Conservation (phyloP, 768 basidiomycete species). For the Rossbeevera mucosa region DNA sequence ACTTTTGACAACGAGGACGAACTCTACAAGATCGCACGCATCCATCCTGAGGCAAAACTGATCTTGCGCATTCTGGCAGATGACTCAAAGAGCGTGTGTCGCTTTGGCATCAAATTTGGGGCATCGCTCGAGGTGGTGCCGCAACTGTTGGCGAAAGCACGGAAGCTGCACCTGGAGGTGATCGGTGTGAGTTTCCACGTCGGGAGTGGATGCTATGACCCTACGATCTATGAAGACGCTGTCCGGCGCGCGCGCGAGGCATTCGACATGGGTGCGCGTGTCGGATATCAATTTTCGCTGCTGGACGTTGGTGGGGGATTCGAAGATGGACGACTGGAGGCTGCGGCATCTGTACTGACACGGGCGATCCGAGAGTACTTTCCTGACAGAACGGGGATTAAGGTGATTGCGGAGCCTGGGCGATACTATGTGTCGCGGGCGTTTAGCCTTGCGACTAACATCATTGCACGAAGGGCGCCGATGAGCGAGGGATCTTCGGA, state of each 20-base stretch:
- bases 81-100: slow-evolving; percentile 91
- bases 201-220: slow-evolving; percentile 94
- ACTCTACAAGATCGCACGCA: slow-evolving; percentile 83
- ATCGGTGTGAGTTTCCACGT: slow-evolving; percentile 98
- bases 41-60: slow-evolving; percentile 77
- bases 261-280: slow-evolving; percentile 81
- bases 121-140: slow-evolving; percentile 81
- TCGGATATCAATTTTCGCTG: slow-evolving; percentile 76
- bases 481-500: slow-evolving; percentile 33
- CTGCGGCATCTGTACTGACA: slow-evolving; percentile 66
- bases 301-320: slow-evolving; percentile 97
- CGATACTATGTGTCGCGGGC: slow-evolving; percentile 90
- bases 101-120: slow-evolving; percentile 95
- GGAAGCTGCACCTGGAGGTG: slow-evolving; percentile 75
- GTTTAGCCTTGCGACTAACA: slow-evolving; percentile 87
- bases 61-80: slow-evolving; percentile 96
- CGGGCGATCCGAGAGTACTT: slow-evolving; percentile 75
- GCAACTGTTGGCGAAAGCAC: slow-evolving; percentile 71
- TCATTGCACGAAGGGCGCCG: slow-evolving; percentile 83
- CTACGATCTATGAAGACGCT: slow-evolving; percentile 85
- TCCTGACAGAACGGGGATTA: slow-evolving; percentile 61
- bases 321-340: slow-evolving; percentile 81
- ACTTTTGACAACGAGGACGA: slow-evolving; percentile 99
- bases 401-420: slow-evolving; percentile 94
- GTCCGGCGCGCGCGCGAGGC: slow-evolving; percentile 74